These are phyloP conservation scores for Xerocomellus chrysenteron DNA, from an alignment of 768 basidiomycete genomes.

Conservation along the genomic window DNA sequence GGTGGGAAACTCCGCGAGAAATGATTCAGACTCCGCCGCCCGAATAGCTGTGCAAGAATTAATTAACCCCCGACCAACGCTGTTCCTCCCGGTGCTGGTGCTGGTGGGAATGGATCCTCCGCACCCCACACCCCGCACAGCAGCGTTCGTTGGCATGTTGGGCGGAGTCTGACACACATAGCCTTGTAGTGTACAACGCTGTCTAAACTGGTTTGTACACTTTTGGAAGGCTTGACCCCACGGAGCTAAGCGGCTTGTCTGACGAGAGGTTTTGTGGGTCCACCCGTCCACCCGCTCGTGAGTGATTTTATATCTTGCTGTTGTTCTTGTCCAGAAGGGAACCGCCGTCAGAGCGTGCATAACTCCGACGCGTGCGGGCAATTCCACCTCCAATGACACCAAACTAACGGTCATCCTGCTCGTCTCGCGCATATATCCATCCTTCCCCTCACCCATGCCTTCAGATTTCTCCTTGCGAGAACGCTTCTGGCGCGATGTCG, in stretches of 20 bases:
- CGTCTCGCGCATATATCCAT: constrained; percentile 4
- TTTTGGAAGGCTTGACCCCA: constrained; percentile 20
- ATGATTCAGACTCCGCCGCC: no score
- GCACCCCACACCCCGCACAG: neutral
- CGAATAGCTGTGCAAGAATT: no score
- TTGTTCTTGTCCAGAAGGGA: neutral
- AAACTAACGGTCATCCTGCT: neutral
- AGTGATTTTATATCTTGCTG: neutral
- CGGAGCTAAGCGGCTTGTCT: constrained; percentile 5
- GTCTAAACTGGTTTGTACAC: constrained; percentile 2
- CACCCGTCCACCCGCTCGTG: constrained; percentile 2
- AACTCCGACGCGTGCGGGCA: constrained; percentile 1
- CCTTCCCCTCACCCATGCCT: constrained; percentile 12
- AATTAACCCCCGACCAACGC: no score
- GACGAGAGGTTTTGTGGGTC: constrained; percentile 22
- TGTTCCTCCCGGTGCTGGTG: no score
- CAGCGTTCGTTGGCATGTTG: neutral
- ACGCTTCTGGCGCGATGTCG: constrained; percentile 28
- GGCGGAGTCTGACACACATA: neutral
- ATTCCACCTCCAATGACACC: neutral
- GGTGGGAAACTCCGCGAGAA: neutral
- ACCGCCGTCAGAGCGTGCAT: neutral
- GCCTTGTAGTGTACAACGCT: constrained; percentile 8
- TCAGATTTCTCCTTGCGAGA: constrained; percentile 13
- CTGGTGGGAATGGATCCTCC: no score